These are phyloP conservation scores for Starmera amethionina DNA, from an alignment of 805 yeast species.

Conservation along the genomic window DNA sequence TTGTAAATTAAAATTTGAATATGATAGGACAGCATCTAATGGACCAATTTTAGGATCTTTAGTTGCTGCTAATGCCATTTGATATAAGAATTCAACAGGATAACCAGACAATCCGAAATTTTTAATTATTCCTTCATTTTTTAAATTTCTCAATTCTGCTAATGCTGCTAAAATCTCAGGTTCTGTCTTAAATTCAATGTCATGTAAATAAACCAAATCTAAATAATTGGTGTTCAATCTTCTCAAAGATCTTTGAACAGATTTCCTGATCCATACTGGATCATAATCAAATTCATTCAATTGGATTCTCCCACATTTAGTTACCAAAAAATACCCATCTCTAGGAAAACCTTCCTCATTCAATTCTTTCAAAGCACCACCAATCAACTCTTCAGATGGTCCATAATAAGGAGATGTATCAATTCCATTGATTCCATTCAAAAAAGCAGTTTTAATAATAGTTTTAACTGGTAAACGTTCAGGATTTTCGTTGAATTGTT, in stretches of 20 bases:
- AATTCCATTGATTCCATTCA: conserved; percentile 61
- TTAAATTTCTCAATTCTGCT: conserved; percentile 45
- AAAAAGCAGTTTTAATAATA: conserved; percentile 51
- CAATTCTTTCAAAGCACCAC: conserved; percentile 44
- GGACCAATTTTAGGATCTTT: conserved; percentile 39
- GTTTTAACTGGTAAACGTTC: conserved; percentile 44
- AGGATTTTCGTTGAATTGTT: conserved; percentile 70
- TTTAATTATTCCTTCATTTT: conserved; percentile 50
- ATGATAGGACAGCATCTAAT: conserved; percentile 68
- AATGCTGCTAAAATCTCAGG: conserved; percentile 53
- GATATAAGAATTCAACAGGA: conserved; percentile 61
- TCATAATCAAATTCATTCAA: conserved; percentile 70
- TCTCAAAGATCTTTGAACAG: conserved; percentile 57
- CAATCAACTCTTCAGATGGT: conserved; percentile 68
- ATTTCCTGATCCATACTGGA: conserved; percentile 44
- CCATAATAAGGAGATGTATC: conserved; percentile 96
- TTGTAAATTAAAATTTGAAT: conserved; percentile 76
- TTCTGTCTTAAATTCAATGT: conserved; percentile 67
- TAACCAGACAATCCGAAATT: conserved; percentile 81
- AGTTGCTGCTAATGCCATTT: conserved; percentile 33
- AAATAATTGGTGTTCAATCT: conserved; percentile 60
- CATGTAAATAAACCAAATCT: conserved; percentile 83
- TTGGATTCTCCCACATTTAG: conserved; percentile 76
- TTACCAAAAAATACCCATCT: conserved; percentile 57
- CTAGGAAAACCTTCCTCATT: conserved; percentile 34